A percentile compares a stretch with the other conserved stretches of the same genome.
Conservation (phyloP, 768 basidiomycete species). For the Termitomyces sp. region DNA sequence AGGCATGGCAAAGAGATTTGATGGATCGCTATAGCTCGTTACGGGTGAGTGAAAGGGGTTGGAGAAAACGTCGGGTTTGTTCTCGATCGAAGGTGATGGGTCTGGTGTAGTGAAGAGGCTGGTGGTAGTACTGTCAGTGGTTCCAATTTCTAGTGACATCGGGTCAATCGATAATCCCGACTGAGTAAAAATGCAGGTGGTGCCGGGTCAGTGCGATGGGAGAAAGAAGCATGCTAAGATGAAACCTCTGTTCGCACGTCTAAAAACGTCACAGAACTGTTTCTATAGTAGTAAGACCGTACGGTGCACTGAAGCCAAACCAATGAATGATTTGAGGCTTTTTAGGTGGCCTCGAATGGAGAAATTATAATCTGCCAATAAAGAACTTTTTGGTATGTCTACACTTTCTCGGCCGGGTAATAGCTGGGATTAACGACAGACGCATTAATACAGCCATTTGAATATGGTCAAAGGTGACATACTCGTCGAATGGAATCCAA, state of each 20-base stretch:
- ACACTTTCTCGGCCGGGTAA: not conserved
- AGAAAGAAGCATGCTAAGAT: constrained; percentile 9
- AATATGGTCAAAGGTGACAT: not conserved
- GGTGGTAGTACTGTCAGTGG: not conserved
- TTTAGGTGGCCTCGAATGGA: not conserved
- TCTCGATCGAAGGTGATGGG: constrained; percentile 1
- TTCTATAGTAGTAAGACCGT: not conserved
- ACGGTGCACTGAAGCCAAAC: not conserved
- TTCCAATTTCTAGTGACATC: not conserved
- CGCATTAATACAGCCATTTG: not conserved
- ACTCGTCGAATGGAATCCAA: not conserved
- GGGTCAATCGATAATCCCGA: not conserved
- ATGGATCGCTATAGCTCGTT: constrained; percentile 19
- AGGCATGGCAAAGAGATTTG: constrained; percentile 28
- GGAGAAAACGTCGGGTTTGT: constrained; percentile 5
- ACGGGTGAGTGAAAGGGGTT: constrained; percentile 10
- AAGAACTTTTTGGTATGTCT: not conserved
- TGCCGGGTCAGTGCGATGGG: not conserved
- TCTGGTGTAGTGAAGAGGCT: constrained; percentile 1
- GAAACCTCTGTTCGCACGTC: constrained; percentile 17
- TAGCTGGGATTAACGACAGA: not conserved
- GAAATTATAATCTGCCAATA: not conserved
- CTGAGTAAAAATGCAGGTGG: not conserved
- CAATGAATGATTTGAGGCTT: not conserved
- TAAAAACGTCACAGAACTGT: constrained; percentile 7